Conservation (phyloP, 352 stramenopile species). For the Pythium volutum region DNA sequence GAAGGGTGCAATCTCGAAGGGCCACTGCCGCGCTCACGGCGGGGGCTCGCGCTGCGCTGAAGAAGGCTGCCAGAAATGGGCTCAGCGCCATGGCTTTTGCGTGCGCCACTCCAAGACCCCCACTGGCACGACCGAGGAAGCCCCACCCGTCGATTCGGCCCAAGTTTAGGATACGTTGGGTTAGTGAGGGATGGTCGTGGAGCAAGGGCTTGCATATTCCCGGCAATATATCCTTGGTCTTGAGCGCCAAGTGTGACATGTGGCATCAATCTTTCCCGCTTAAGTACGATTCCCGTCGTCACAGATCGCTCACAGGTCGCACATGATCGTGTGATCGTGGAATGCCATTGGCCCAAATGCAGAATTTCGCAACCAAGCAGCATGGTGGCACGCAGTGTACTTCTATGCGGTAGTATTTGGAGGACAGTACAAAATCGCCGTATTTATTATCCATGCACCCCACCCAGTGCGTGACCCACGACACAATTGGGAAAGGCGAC, state of each 20-base stretch:
- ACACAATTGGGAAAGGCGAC: background rate
- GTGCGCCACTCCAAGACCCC: conserved; percentile 65
- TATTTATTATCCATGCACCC: no score
- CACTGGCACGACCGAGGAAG: conserved; percentile 12
- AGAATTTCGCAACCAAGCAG: background rate
- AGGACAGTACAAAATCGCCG: no score
- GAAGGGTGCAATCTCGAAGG: conserved; percentile 85
- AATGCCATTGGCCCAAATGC: conserved; percentile 19
- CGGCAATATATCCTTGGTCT: conserved; percentile 1
- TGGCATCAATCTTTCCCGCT: conserved; percentile 20
- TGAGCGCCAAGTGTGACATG: conserved; percentile 26
- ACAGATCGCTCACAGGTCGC: conserved; percentile 28
- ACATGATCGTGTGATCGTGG: background rate
- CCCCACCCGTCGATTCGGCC: conserved; percentile 14
- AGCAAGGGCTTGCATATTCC: conserved; percentile 5
- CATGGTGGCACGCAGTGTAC: no score
- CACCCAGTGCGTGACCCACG: no score
- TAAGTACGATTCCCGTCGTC: conserved; percentile 29
- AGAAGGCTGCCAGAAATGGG: conserved; percentile 66
- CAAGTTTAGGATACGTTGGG: conserved; percentile 17
- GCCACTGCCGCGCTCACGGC: conserved; percentile 79
- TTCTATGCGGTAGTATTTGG: no score
- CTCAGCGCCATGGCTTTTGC: conserved; percentile 69
- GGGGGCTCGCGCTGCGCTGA: conserved; percentile 76
- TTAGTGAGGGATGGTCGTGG: background rate